Percentiles rank a stretch among this genome's conserved stretches.
These are phyloP conservation scores for Blepharisma undulans DNA, from an alignment of 169 alveolate species.

Conservation along the genomic window DNA sequence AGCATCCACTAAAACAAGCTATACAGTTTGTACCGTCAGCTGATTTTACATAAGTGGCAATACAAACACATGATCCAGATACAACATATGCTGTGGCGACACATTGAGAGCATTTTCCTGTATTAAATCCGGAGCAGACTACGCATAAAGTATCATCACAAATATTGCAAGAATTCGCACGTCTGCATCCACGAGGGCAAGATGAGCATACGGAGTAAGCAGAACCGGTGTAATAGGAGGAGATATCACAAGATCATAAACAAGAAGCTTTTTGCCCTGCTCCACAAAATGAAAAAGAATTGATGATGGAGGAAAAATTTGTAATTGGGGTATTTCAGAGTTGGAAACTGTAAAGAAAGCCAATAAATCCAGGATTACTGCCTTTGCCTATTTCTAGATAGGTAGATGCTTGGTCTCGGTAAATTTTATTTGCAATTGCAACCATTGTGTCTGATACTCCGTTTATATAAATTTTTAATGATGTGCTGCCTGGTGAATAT, in stretches of 20 bases:
- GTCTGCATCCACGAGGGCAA: background rate
- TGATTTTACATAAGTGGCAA: background rate
- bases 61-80: background rate
- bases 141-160: background rate
- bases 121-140: background rate
- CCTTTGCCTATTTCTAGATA: background rate
- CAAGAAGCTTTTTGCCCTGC: background rate
- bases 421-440: background rate
- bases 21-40: background rate
- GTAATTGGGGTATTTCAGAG: background rate
- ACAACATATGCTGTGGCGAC: background rate
- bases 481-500: background rate
- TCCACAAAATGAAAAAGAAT: background rate
- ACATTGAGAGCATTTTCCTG: slow-evolving; percentile 22
- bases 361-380: background rate
- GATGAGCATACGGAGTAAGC: background rate
- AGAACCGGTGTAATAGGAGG: background rate
- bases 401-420: background rate
- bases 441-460: background rate
- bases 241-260: background rate
- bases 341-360: background rate
- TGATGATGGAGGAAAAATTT: background rate
- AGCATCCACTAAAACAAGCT: background rate
- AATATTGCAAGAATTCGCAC: background rate
- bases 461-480: too few relatives aligned